Base-by-base conservation (phyloP, 306 rosid genomes). In the Vachellia collinsii region DNA sequence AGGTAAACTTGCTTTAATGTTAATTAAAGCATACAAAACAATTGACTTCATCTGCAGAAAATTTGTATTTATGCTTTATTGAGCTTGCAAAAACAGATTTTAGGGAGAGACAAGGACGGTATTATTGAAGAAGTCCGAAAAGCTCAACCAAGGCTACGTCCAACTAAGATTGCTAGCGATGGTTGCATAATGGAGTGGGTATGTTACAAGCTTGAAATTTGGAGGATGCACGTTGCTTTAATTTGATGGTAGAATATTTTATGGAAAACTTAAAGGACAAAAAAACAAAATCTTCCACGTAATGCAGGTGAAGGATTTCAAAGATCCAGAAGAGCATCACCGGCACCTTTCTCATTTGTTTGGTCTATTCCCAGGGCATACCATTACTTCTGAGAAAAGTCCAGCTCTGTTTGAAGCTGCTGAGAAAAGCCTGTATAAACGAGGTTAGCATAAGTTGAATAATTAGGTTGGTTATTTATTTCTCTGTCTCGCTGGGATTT, bases 151-250 rank as follows among this genome's bases (percentile, higher is more conserved):
- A 81, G 79, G 79, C 90, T 90, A 37, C 81, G 68, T 51, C 92
- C 94, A 41, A 83, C 78, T 22, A 89, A 82, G 56, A 85, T 92
- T 80, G 88, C 92, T 34, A 37, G 79, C 61, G 97, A 92, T 80
- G 97, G 97, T 85, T 81, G 92, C 82, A 86, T 92, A 39, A 85
- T 92, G 97, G 94, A 92, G 84, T 92, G 94, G 93, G 94, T 90
- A 41, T 41, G 44, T 41, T 7, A 64, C 43, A 69, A 53, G 64
- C 81, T 65, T 74, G 14, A 25, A 51, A 69, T 44, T 8, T 68
- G 36, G 37, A 75, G 61, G 59, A 67, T 46, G 34, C 46, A 36
- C 44, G 61, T 43, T 43, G 19, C 38, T 59, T 4, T 79, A 36
- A 22, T 46, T 72, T 34, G 13, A 66, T 19, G 8, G 23, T 29